A percentile compares a stretch with the other conserved stretches of the same genome.
Evolutionary conservation across 2,329 filamentous ascomycete species (phyloP).

Genomic region (Sporothrix curviconia): DNA sequence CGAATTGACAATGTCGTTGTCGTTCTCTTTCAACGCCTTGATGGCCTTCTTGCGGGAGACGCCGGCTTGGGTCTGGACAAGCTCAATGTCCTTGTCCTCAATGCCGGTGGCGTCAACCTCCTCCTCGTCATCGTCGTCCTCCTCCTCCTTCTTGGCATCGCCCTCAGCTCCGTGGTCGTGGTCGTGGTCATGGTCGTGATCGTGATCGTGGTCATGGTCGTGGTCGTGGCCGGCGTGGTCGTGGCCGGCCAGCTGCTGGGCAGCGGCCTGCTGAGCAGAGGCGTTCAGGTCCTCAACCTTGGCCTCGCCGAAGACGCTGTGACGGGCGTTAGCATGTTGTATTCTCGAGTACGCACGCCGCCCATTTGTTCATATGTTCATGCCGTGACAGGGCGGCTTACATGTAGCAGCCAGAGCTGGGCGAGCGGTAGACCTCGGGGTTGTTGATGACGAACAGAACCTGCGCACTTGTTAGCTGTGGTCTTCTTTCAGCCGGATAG

Average conservation of each 20-base stretch:
- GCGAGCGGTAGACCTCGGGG: constrained; percentile 99
- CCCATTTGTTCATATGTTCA: neutral
- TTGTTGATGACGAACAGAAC: constrained; percentile 99
- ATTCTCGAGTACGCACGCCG: neutral
- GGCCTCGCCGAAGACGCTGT: constrained; percentile 96
- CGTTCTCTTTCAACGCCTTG: constrained; percentile 98
- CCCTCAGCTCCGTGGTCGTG: constrained; percentile 51
- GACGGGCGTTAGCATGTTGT: neutral
- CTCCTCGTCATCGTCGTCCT: constrained; percentile 88
- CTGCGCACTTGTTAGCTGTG: no score
- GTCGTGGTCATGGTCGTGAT: constrained; percentile 45
- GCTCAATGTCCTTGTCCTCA: constrained; percentile 98
- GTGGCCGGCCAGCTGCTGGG: constrained; percentile 84
- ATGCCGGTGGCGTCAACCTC: constrained; percentile 92
- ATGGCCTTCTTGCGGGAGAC: constrained; percentile 98
- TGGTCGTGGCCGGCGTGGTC: constrained; percentile 63
- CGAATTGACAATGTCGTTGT: constrained; percentile 99
- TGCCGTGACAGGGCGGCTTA: constrained; percentile 47
- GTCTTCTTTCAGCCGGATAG: no score
- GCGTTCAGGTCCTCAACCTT: constrained; percentile 99
- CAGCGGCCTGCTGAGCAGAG: constrained; percentile 89
- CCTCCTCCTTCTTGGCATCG: constrained; percentile 68
- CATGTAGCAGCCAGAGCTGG: constrained; percentile 99
- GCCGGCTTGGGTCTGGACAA: constrained; percentile 96
- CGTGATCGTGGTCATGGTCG: constrained; percentile 56